phyloP scores from a whole-genome alignment of 805 yeast species.

The Starmera caribaea region DNA sequence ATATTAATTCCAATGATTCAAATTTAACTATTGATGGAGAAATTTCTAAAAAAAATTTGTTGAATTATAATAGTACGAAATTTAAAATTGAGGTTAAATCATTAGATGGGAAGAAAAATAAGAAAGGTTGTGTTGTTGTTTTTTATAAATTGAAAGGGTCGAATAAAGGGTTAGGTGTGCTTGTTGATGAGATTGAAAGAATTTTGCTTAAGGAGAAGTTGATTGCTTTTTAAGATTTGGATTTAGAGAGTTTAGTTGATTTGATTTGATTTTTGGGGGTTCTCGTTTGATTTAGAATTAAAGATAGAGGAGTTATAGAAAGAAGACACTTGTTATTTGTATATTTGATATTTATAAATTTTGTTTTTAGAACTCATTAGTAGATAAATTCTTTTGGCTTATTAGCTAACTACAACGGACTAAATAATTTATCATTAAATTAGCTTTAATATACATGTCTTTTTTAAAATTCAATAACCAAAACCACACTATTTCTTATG shows the following conservation, averaged over 20 bases:
- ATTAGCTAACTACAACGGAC: too few species aligned
- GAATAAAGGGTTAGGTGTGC: constrained; percentile 45
- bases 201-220: constrained; percentile 60
- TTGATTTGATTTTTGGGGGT: not conserved
- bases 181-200: constrained; percentile 53
- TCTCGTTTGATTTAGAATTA: too few species aligned
- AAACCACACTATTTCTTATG: constrained; percentile 10
- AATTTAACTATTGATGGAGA: constrained; percentile 46
- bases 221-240: constrained; percentile 21
- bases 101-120: constrained; percentile 19
- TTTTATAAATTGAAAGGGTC: constrained; percentile 63
- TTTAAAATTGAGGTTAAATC: constrained; percentile 43
- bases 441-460: not conserved
- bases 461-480: not conserved
- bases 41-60: constrained; percentile 49
- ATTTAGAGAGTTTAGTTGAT: not conserved
- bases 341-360: not conserved
- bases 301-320: too few species aligned
- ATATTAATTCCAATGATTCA: constrained; percentile 36
- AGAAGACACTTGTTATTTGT: not conserved
- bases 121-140: constrained; percentile 41
- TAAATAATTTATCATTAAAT: not conserved
- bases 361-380: not conserved
- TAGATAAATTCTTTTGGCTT: too few species aligned
- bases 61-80: constrained; percentile 54